Conservation (phyloP, 2,329 filamentous ascomycete genomes). For the Microdochium nivale region DNA sequence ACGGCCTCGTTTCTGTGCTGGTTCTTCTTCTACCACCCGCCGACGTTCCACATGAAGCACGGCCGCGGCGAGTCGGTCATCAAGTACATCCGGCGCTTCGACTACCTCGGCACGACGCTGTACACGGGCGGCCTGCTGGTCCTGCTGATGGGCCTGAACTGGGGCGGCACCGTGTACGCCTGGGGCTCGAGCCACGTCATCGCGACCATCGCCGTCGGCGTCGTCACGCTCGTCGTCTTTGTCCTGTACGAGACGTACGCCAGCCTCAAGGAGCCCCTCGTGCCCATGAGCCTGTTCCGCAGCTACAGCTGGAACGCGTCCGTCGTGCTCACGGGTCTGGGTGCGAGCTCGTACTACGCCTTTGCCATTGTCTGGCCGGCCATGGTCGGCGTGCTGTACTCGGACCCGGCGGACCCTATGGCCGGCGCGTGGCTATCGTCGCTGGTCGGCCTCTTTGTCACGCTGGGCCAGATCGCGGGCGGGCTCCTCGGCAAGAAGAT, state of each 20-base stretch:
- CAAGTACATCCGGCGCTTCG: conserved; percentile 32
- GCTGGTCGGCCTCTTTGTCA: conserved; percentile 18
- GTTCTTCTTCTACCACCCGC: conserved; percentile 36
- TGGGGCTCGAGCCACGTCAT: conserved; percentile 49
- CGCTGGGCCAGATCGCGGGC: conserved; percentile 15
- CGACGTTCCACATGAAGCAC: conserved; percentile 33
- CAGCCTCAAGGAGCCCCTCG: conserved; percentile 22
- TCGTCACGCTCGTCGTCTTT: conserved; percentile 35
- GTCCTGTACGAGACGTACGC: conserved; percentile 34
- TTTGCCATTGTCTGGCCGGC: conserved; percentile 27
- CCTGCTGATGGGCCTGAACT: conserved; percentile 42
- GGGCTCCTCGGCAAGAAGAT: conserved; percentile 16
- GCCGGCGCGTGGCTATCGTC: conserved; percentile 15
- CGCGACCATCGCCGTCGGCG: conserved; percentile 42
- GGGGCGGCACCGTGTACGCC: conserved; percentile 49
- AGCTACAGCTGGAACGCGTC: conserved; percentile 22
- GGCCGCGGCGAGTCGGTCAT: conserved; percentile 19
- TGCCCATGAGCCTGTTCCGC: conserved; percentile 25
- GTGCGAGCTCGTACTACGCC: conserved; percentile 27
- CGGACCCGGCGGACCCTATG: conserved; percentile 12
- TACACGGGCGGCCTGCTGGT: conserved; percentile 36
- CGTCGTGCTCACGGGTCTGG: conserved; percentile 21
- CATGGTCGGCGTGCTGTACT: conserved; percentile 22
- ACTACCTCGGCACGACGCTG: conserved; percentile 38
- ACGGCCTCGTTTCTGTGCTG: conserved; percentile 29